phyloP scores from a whole-genome alignment of 768 basidiomycete genomes.

The Macrocybe gigantea region DNA sequence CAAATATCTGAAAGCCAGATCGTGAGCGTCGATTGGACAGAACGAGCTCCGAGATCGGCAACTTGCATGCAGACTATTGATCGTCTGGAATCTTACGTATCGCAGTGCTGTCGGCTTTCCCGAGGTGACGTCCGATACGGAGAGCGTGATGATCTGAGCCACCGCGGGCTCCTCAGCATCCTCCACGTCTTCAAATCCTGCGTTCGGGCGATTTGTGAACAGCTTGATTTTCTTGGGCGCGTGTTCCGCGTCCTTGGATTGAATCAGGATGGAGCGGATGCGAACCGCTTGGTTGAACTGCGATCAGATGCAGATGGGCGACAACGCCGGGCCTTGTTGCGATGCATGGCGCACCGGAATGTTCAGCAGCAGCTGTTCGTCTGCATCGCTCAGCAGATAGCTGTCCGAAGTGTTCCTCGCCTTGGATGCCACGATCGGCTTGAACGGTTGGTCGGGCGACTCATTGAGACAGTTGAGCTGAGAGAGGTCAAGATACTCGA shows the following conservation, averaged over 20 bases:
- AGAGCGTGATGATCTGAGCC: conserved; percentile 52
- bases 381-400: conserved; percentile 63
- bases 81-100: conserved; percentile 65
- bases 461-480: conserved; percentile 75
- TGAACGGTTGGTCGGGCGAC: conserved; percentile 39
- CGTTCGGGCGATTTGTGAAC: conserved; percentile 48
- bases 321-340: background rate
- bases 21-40: background rate
- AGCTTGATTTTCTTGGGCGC: conserved; percentile 62
- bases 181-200: conserved; percentile 67
- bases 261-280: conserved; percentile 53
- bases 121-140: conserved; percentile 38
- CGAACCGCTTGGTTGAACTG: conserved; percentile 71
- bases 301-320: conserved; percentile 1
- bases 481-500: conserved; percentile 50
- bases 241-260: conserved; percentile 28
- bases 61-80: conserved; percentile 62
- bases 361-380: conserved; percentile 66
- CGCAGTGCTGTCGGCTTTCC: conserved; percentile 48
- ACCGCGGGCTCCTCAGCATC: conserved; percentile 41
- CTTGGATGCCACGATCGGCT: conserved; percentile 40
- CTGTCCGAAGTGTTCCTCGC: conserved; percentile 34
- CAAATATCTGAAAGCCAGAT: conserved; percentile 47
- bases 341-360: conserved; percentile 44
- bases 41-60: background rate